Evolutionary conservation across 208 protist species (phyloP).

Genomic region (Wallacemonas sp.): DNA sequence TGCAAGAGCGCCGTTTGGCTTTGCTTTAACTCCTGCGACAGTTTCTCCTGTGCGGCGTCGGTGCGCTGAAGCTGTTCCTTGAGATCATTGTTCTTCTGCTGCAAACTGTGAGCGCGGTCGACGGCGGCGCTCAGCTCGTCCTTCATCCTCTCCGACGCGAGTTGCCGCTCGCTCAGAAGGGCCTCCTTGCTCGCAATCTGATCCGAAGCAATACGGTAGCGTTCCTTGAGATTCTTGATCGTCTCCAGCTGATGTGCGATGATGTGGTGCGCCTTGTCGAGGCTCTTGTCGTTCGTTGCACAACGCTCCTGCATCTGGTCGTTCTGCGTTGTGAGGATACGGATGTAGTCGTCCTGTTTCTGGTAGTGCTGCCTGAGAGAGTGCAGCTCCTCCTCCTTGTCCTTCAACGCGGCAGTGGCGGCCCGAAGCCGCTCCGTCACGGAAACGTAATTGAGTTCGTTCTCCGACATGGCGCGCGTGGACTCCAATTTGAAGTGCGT

Average conservation of each 20-base stretch:
- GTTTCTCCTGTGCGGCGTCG: constrained; percentile 57
- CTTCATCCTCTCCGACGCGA: constrained; percentile 29
- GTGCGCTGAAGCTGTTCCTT: constrained; percentile 68
- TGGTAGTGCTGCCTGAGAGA: constrained; percentile 66
- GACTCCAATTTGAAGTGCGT: constrained; percentile 61
- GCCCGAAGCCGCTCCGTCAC: constrained; percentile 69
- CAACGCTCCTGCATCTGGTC: constrained; percentile 50
- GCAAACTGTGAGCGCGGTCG: constrained; percentile 39
- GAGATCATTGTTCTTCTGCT: constrained; percentile 61
- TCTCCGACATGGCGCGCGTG: constrained; percentile 64
- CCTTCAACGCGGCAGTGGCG: constrained; percentile 37
- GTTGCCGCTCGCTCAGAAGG: constrained; percentile 60
- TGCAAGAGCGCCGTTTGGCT: constrained; percentile 77
- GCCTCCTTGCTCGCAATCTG: constrained; percentile 56
- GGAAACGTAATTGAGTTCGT: constrained; percentile 76
- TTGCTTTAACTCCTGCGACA: constrained; percentile 75
- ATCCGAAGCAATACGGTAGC: constrained; percentile 50
- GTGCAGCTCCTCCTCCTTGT: constrained; percentile 64
- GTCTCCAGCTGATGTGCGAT: constrained; percentile 80
- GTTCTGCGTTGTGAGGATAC: constrained; percentile 73
- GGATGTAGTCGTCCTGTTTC: constrained; percentile 80
- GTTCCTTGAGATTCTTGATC: constrained; percentile 65
- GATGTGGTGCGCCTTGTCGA: constrained; percentile 87
- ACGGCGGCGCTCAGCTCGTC: constrained; percentile 46
- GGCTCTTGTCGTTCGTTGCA: constrained; percentile 35